Base-by-base conservation (phyloP, 768 basidiomycete genomes). In the Filobasidium wieringae region DNA sequence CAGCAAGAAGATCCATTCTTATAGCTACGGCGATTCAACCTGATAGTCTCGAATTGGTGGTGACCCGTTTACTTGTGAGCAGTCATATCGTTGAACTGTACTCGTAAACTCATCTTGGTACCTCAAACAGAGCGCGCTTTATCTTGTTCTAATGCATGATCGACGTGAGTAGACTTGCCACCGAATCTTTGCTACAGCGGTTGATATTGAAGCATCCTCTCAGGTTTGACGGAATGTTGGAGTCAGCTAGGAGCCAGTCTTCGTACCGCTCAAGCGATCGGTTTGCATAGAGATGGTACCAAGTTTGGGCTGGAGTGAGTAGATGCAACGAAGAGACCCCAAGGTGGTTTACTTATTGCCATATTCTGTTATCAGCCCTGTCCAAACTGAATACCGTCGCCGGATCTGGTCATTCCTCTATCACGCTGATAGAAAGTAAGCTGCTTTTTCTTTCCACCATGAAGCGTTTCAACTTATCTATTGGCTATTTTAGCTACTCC, bases 191-290 rank as follows among this genome's bases (percentile, higher is more conserved):
- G 8, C 22, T 11, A 14, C 24, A 26, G 3, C 14, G 12, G 29
- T 9, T 26, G 37, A 14, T 30, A 4, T 11, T 15, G 12, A 5
- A 14, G 30, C 4, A 82, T 88, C 66, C 86, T 88, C 68, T 82
- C 86, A 49, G 82, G 87, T 47, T 86, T 93, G 58, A 91, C 90
- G 7, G 91, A 95, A 75, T 91, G 90, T 67, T 96, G 91, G 89
- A 89, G 87, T 70, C 89, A 93, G 67, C 78, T 96, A 17, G 91
- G 91, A 33, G 90, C 91, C 6, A 88, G 88, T 49, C 84, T 96
- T 14, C 76, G 90, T 59, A 95, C 91, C 31, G 91, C 90, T 8
- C 90, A 93, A 67, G 91, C 91, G 2, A 81, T 96, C 22, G 92
- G 91, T 8, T 75, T 96, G 33, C 91, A 95, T 74, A 80, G 91